Conservation (phyloP, 495 filamentous ascomycete species). For the Penicillium dipodomyicola region DNA sequence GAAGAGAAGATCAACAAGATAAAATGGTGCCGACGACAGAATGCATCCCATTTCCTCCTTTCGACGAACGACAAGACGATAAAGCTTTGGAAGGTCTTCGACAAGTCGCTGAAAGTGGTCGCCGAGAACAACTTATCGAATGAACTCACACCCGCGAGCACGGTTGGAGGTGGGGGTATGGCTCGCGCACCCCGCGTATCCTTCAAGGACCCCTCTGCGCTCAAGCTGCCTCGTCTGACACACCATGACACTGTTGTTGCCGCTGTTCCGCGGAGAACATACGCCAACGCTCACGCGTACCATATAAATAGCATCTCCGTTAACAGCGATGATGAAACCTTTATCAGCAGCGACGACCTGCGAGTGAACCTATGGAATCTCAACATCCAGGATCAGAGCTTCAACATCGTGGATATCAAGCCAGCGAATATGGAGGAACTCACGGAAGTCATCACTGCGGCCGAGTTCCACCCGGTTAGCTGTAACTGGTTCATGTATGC, state of each 20-base stretch:
- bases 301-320: slow-evolving; percentile 99
- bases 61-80: slow-evolving; percentile 99
- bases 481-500: slow-evolving; percentile 99
- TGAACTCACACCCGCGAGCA: slow-evolving; percentile 80
- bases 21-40: slow-evolving; percentile 98
- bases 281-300: slow-evolving; percentile 97
- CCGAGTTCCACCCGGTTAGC: slow-evolving; percentile 94
- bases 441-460: slow-evolving; percentile 97
- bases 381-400: slow-evolving; percentile 99
- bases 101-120: slow-evolving; percentile 98
- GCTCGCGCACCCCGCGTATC: slow-evolving; percentile 66
- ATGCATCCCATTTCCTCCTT: slow-evolving; percentile 95
- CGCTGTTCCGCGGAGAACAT: slow-evolving; percentile 90
- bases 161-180: slow-evolving; percentile 69
- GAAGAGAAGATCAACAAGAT: slow-evolving; percentile 99
- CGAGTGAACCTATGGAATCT: slow-evolving; percentile 98
- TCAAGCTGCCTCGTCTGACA: slow-evolving; percentile 92
- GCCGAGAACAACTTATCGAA: slow-evolving; percentile 98
- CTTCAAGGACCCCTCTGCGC: slow-evolving; percentile 75
- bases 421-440: slow-evolving; percentile 99
- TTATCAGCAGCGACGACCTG: slow-evolving; percentile 96
- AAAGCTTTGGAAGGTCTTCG: slow-evolving; percentile 99
- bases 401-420: slow-evolving; percentile 99
- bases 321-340: slow-evolving; percentile 98
- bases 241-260: slow-evolving; percentile 99